These are phyloP conservation scores for Alternaria dauci DNA, from an alignment of 2,329 filamentous ascomycete species.

Conservation along the genomic window DNA sequence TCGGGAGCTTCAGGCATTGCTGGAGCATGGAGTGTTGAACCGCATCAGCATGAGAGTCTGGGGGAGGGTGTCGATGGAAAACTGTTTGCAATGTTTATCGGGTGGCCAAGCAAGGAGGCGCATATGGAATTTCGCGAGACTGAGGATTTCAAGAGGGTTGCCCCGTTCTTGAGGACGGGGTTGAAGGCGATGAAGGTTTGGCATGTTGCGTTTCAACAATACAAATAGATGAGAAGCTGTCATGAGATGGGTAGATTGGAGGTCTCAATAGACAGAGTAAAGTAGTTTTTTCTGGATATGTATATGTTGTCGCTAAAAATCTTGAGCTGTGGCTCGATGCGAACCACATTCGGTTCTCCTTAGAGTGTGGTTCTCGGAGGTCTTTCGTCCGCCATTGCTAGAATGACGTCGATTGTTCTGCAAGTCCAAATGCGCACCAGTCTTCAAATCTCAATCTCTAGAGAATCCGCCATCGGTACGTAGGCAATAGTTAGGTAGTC, in stretches of 20 bases:
- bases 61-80: slow-evolving; percentile 43
- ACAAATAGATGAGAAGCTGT: background rate
- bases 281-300: background rate
- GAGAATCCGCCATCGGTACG: background rate
- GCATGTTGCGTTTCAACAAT: slow-evolving; percentile 37
- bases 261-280: background rate
- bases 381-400: background rate
- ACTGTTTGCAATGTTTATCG: slow-evolving; percentile 56
- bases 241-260: background rate
- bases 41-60: slow-evolving; percentile 26
- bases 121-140: slow-evolving; percentile 59
- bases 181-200: slow-evolving; percentile 55
- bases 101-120: slow-evolving; percentile 61
- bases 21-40: slow-evolving; percentile 50
- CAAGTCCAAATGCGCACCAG: background rate
- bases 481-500: slow-evolving; percentile 3
- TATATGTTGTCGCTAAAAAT: background rate
- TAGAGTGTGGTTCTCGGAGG: background rate
- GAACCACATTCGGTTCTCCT: background rate
- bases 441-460: background rate
- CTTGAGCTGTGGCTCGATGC: background rate
- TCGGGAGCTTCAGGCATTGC: slow-evolving; percentile 33
- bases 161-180: slow-evolving; percentile 54
- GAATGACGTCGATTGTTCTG: background rate
- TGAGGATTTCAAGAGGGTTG: slow-evolving; percentile 54